Evolutionary conservation across 2,329 filamentous ascomycete genomes (phyloP).

Genomic region (Talaromyces funiculosus): DNA sequence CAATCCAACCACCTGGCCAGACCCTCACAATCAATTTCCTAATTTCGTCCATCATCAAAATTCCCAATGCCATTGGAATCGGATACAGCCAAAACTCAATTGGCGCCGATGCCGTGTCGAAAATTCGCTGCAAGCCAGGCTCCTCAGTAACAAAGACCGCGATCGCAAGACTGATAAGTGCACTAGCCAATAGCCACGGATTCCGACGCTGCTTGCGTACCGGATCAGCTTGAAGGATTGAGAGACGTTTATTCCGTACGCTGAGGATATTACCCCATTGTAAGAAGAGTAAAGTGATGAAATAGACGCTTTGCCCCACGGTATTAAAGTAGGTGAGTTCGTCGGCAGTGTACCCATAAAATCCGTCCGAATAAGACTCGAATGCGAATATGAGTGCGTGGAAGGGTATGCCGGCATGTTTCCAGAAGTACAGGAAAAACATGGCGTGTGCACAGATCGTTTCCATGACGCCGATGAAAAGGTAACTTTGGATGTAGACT

Average conservation of each 20-base stretch:
- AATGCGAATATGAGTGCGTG: constrained; percentile 48
- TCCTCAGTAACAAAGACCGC: constrained; percentile 52
- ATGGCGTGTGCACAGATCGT: constrained; percentile 47
- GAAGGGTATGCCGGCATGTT: constrained; percentile 45
- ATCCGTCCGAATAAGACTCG: constrained; percentile 45
- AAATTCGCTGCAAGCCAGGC: constrained; percentile 45
- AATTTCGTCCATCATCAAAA: constrained; percentile 50
- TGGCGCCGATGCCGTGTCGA: constrained; percentile 47
- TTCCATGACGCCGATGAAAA: constrained; percentile 51
- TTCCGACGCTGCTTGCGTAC: constrained; percentile 45
- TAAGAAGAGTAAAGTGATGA: constrained; percentile 50
- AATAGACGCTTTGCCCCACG: constrained; percentile 50
- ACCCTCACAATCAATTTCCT: constrained; percentile 46
- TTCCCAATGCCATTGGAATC: constrained; percentile 46
- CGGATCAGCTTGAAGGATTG: constrained; percentile 49
- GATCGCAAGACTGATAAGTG: constrained; percentile 46
- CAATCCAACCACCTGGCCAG: constrained; percentile 43
- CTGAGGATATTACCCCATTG: constrained; percentile 51
- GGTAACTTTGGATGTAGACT: constrained; percentile 49
- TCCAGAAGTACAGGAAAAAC: constrained; percentile 52
- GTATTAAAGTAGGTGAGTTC: constrained; percentile 47
- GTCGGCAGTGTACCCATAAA: constrained; percentile 44
- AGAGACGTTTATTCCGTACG: constrained; percentile 49
- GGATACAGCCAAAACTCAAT: constrained; percentile 51
- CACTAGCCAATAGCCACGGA: constrained; percentile 45